These are phyloP conservation scores for Trichophyton verrucosum DNA, from an alignment of 2,329 filamentous ascomycete species.

Conservation along the genomic window DNA sequence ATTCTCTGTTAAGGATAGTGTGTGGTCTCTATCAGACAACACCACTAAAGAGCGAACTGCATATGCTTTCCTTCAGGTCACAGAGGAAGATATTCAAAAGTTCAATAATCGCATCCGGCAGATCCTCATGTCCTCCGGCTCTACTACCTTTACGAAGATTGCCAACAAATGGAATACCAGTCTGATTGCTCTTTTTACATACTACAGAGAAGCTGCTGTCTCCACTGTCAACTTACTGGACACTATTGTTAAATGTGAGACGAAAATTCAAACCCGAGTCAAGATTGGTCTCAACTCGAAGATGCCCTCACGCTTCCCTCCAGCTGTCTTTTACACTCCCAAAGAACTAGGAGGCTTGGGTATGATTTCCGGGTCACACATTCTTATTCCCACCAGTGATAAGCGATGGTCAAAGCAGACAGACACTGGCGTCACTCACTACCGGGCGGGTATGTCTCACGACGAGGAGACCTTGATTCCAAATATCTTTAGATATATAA, in stretches of 20 bases:
- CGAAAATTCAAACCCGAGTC: conserved; percentile 96
- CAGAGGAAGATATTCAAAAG: conserved; percentile 93
- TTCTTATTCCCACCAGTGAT: conserved; percentile 91
- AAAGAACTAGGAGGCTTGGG: conserved; percentile 94
- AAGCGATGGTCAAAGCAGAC: conserved; percentile 99
- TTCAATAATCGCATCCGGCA: conserved; percentile 99
- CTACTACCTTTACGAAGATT: conserved; percentile 98
- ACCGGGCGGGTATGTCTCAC: conserved; percentile 93
- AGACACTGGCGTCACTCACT: conserved; percentile 92
- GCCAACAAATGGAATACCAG: conserved; percentile 99
- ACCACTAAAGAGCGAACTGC: conserved; percentile 93
- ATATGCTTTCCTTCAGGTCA: conserved; percentile 94
- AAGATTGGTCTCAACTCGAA: conserved; percentile 99
- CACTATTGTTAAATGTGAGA: conserved; percentile 98
- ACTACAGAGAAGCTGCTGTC: conserved; percentile 94
- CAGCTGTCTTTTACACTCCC: conserved; percentile 95
- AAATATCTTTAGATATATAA: conserved; percentile 98
- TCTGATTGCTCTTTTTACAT: conserved; percentile 91
- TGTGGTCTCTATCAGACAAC: conserved; percentile 95
- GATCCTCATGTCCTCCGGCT: conserved; percentile 98
- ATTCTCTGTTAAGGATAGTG: conserved; percentile 93
- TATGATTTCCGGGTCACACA: conserved; percentile 98
- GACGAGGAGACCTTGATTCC: conserved; percentile 96
- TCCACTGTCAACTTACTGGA: conserved; percentile 89
- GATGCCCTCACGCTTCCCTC: conserved; percentile 97